Evolutionary conservation across 2,329 filamentous ascomycete species (phyloP), one percentile per base, ranked within the genome.

Genomic region (Verticillium tricorpus): DNA sequence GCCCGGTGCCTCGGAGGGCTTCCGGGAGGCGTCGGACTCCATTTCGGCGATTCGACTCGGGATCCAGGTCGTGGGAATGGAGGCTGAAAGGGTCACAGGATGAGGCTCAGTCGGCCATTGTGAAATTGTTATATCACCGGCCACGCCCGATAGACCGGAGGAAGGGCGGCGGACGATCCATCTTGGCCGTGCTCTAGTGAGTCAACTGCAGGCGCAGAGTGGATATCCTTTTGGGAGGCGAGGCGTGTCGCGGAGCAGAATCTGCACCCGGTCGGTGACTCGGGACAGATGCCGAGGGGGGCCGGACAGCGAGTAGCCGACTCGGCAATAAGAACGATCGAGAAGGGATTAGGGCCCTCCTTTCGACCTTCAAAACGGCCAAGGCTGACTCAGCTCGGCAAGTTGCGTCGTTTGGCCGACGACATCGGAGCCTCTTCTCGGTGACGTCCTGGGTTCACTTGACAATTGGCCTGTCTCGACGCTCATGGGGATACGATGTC

Each of bases 341-440:
- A 8, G n/a, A 22, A 50, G 22, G 45, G 45, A 50, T 50, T 50
- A 50, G 45, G 19, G n/a, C 45, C n/a, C n/a, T 50, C 22, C 45
- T 22, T 12, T 11, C 45, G 22, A 22, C n/a, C 45, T 50, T 25
- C 17, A 9, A 50, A 14, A 22, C 22, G 8, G 8, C 7, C 19
- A n/a, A 22, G n/a, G 57, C 25, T 39, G 57, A 28, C 37, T 39
- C 57, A 40, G 37, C 37, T 58, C 57, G 57, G 57, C 57, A 40
- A 50, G 28, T 45, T 31, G 35, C 19, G 14, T n/a, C 19, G 22
- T 58, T 50, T 58, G 40, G 57, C 57, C 57, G 57, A 58, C 57
- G 57, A 58, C 35, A 58, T 58, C 57, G 57, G 57, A 58, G 57
- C 28, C 25, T 58, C 14, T 32, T 22, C 45, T 50, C 45, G 12